Percentiles rank a stretch among this genome's conserved stretches.
These are phyloP conservation scores for Pseudocercospora ulei DNA, from an alignment of 2,329 filamentous ascomycete genomes.

Conservation along the genomic window DNA sequence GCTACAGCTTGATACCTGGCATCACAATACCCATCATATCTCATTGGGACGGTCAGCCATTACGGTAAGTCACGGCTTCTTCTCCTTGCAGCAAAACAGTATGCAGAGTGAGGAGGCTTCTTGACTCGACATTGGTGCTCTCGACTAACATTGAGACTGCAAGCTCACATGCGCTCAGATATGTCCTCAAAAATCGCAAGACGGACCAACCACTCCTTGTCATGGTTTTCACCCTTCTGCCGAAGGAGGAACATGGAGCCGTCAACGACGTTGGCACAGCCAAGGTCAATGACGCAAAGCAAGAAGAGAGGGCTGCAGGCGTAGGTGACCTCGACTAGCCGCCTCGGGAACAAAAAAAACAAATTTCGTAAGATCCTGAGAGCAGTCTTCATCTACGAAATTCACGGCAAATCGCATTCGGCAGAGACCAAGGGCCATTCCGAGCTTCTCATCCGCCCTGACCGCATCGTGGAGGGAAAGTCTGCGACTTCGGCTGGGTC, in stretches of 20 bases:
- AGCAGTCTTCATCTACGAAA: neutral
- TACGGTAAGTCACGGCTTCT: conserved; percentile 52
- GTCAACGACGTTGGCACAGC: conserved; percentile 16
- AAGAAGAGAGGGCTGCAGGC: conserved; percentile 4
- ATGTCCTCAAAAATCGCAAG: conserved; percentile 72
- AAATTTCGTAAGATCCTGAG: neutral
- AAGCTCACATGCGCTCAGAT: conserved; percentile 78
- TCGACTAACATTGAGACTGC: conserved; percentile 29
- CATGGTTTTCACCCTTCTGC: conserved; percentile 66
- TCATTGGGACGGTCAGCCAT: conserved; percentile 69
- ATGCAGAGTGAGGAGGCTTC: conserved; percentile 3
- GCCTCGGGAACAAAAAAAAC: no score
- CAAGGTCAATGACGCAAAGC: conserved; percentile 5
- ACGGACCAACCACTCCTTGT: conserved; percentile 71
- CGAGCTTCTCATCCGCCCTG: no score
- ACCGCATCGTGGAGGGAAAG: no score
- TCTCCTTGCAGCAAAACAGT: conserved; percentile 8
- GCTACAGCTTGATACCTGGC: conserved; percentile 46
- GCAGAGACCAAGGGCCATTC: no score
- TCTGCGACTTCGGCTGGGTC: no score
- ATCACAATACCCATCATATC: conserved; percentile 63
- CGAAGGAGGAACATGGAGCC: conserved; percentile 44
- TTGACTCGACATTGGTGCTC: conserved; percentile 31
- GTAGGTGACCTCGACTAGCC: conserved; percentile 25
- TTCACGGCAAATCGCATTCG: no score